Evolutionary conservation across 495 filamentous ascomycete species (phyloP).

Genomic region (Glonium stellatum): DNA sequence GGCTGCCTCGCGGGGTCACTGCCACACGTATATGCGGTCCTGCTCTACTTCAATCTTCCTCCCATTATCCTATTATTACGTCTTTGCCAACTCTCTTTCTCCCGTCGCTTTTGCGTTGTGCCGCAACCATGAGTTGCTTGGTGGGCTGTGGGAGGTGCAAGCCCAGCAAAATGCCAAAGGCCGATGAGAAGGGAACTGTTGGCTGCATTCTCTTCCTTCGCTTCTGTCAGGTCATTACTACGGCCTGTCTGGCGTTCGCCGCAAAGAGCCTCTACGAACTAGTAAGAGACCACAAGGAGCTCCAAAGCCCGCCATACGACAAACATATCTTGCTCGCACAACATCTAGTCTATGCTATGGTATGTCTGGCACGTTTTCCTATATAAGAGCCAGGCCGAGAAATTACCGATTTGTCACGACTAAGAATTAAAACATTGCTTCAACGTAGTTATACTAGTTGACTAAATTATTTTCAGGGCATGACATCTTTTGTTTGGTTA

Average conservation of each 20-base stretch:
- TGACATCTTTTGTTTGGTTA: constrained; percentile 15
- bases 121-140: constrained; percentile 6
- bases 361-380: constrained; percentile 8
- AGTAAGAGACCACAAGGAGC: constrained; percentile 4
- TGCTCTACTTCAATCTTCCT: background rate
- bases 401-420: background rate
- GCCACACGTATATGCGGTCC: background rate
- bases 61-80: background rate
- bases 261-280: constrained; percentile 2
- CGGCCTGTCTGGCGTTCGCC: constrained; percentile 11
- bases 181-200: constrained; percentile 7
- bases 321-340: constrained; percentile 10
- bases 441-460: background rate
- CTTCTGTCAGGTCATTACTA: constrained; percentile 7
- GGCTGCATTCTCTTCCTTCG: constrained; percentile 12
- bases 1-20: background rate
- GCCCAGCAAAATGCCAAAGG: constrained; percentile 9
- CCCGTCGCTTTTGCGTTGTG: background rate
- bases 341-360: constrained; percentile 3
- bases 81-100: background rate
- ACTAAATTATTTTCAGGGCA: constrained; percentile 6
- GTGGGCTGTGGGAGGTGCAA: constrained; percentile 9
- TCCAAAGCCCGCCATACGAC: constrained; percentile 8
- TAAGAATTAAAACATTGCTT: background rate
- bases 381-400: background rate